Conservation (phyloP, 1,284 basidiomycete genomes). For the Psilocybe mexicana region DNA sequence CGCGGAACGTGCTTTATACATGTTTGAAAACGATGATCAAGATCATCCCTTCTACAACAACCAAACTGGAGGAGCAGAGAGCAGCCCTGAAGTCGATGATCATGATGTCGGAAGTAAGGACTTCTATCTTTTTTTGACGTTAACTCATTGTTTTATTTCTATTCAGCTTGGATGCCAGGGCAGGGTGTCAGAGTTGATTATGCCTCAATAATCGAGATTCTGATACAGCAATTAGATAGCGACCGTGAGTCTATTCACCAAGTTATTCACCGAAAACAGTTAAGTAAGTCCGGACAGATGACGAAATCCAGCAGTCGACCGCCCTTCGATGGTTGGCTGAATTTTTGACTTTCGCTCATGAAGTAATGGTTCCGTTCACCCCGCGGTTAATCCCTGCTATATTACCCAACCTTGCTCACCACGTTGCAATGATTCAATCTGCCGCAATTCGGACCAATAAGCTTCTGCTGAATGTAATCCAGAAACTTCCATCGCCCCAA, state of each 20-base stretch:
- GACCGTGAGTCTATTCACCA: slow-evolving; percentile 64
- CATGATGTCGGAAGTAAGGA: slow-evolving; percentile 65
- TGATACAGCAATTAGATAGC: slow-evolving; percentile 86
- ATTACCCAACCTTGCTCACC: slow-evolving; percentile 92
- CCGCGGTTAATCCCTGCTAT: slow-evolving; percentile 91
- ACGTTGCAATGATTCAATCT: slow-evolving; percentile 84
- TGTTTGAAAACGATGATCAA: slow-evolving; percentile 54
- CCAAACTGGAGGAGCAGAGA: slow-evolving; percentile 44
- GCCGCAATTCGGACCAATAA: slow-evolving; percentile 89
- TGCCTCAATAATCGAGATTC: slow-evolving; percentile 89
- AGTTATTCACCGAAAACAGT: neutral
- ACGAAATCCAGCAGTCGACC: slow-evolving; percentile 87
- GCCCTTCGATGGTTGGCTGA: slow-evolving; percentile 92
- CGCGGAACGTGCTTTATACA: slow-evolving; percentile 51
- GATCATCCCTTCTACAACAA: slow-evolving; percentile 39
- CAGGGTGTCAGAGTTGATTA: slow-evolving; percentile 94
- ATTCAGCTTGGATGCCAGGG: slow-evolving; percentile 83
- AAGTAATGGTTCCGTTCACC: slow-evolving; percentile 94
- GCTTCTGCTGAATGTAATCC: slow-evolving; percentile 83
- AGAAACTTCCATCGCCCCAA: slow-evolving; percentile 75
- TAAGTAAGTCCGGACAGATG: slow-evolving; percentile 51
- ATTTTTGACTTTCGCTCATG: slow-evolving; percentile 85
- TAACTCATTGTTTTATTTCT: neutral
- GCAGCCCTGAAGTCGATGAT: slow-evolving; percentile 50
- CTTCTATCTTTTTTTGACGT: slow-evolving; percentile 1